Evolutionary conservation across 148 eudicot genomes (phyloP), one percentile per base, ranked within the genome.

Genomic region (Silene latifolia): DNA sequence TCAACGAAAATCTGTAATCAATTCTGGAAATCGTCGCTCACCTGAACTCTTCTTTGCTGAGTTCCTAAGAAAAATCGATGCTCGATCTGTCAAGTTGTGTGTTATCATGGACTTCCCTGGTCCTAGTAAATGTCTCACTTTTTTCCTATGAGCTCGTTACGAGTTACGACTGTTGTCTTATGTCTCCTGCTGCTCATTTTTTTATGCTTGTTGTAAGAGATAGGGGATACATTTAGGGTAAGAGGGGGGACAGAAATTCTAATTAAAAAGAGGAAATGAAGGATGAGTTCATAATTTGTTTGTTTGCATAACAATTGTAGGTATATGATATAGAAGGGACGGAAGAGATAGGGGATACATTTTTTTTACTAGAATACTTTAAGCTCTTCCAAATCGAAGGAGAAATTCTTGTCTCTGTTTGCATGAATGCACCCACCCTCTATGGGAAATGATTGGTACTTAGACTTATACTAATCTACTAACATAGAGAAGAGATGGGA

Each of bases 11-110:
- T 54, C 59, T 13, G 19, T 13, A 54, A 54, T 54, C 59, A 54
- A 54, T 54, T 54, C 59, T 54, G 59, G 59, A 54, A 54, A 54
- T 54, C 59, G n/a, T 15, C 0, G 5, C 59, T 54, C 59, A 54
- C 59, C 59, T 54, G 59, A 54, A 54, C 59, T 54, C n/a, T 54
- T 54, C 59, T 54, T 54, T 54, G 59, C 59, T 13, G 59, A 54
- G 59, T 54, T 54, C n/a, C 59, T 13, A 54, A 54, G 15, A 14
- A 54, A 54, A 54, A 3, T 54, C 59, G n/a, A 54, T 54, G 59
- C 59, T 54, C 59, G 4, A 15, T 54, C 59, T 14, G 59, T 54
- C 59, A 54, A 54, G 59, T 54, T 18, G 19, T 54, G 59, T 54
- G 59, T 54, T 54, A 54, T 54, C 59, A 14, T 54, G n/a, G 59